Evolutionary conservation across 1,139 yeast species (phyloP).

Genomic region (Yamadazyma friedrichii): DNA sequence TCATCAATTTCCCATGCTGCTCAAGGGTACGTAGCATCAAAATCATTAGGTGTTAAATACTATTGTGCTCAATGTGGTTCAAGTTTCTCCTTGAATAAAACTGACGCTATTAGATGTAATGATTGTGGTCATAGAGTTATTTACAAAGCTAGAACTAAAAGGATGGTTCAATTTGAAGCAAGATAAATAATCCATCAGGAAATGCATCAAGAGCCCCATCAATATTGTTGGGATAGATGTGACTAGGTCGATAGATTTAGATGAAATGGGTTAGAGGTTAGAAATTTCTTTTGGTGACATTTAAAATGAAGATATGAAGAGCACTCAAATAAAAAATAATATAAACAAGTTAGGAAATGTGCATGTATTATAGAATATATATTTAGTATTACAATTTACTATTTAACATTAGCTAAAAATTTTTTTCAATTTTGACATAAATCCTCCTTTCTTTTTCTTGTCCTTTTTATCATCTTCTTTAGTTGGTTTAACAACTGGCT

Average conservation of each 20-base stretch:
- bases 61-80: slow-evolving; percentile 97
- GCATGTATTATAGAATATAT: slow-evolving; percentile 8
- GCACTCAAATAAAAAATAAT: too few species aligned
- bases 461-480: slow-evolving; percentile 16
- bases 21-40: slow-evolving; percentile 59
- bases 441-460: slow-evolving; percentile 43
- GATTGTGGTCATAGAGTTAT: slow-evolving; percentile 98
- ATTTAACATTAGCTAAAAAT: slow-evolving; percentile 25
- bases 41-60: slow-evolving; percentile 82
- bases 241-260: not conserved
- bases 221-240: not conserved
- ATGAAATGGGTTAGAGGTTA: too few species aligned
- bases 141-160: slow-evolving; percentile 94
- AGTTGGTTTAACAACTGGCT: slow-evolving; percentile 8
- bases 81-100: slow-evolving; percentile 81
- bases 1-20: slow-evolving; percentile 67
- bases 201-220: too few species aligned
- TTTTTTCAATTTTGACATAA: slow-evolving; percentile 47
- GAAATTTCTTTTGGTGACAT: too few species aligned
- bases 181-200: slow-evolving; percentile 24
- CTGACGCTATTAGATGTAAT: slow-evolving; percentile 97
- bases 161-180: slow-evolving; percentile 74
- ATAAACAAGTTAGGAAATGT: not conserved
- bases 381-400: slow-evolving; percentile 7
- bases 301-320: too few species aligned